These are phyloP conservation scores for Saccharomycopsis lassenensis DNA, from an alignment of 805 yeast genomes.

Conservation along the genomic window DNA sequence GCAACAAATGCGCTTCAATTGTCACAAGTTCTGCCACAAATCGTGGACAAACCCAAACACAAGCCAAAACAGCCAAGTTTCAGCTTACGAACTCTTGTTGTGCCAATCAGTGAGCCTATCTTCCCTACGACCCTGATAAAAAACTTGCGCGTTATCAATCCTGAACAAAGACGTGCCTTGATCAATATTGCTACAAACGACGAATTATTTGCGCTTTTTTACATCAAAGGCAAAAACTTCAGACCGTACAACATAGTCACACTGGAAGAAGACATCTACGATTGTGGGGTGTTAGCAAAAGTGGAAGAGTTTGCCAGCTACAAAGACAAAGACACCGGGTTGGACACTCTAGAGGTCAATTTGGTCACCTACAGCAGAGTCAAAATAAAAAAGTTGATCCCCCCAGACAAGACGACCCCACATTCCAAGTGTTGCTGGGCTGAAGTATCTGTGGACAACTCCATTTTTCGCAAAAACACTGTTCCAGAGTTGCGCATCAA, in stretches of 20 bases:
- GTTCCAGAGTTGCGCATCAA: conserved; percentile 1
- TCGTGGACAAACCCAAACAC: too few species aligned
- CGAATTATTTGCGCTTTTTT: conserved; percentile 14
- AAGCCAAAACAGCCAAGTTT: too few species aligned
- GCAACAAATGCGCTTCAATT: too few species aligned
- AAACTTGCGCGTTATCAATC: conserved; percentile 13
- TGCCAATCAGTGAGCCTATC: conserved; percentile 15
- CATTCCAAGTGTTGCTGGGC: conserved; percentile 9
- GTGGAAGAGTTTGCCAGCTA: conserved; percentile 4
- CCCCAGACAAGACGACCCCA: conserved; percentile 8
- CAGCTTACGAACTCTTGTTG: too few species aligned
- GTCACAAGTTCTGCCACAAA: too few species aligned
- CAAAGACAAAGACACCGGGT: conserved; percentile 5
- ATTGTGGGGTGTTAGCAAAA: conserved; percentile 14
- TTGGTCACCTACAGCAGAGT: conserved; percentile 5
- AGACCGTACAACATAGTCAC: conserved; percentile 11
- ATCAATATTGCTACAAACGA: conserved; percentile 12
- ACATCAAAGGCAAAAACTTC: conserved; percentile 13
- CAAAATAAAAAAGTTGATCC: conserved; percentile 5
- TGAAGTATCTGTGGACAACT: conserved; percentile 4
- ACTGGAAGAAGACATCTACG: conserved; percentile 9
- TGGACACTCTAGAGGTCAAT: conserved; percentile 10
- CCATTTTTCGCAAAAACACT: conserved; percentile 1
- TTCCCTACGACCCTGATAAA: conserved; percentile 15
- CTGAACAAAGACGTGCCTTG: conserved; percentile 16